A percentile compares a stretch with the other conserved stretches of the same genome.
phyloP scores from a whole-genome alignment of 1,284 basidiomycete genomes.

The Puccinia coronata region DNA sequence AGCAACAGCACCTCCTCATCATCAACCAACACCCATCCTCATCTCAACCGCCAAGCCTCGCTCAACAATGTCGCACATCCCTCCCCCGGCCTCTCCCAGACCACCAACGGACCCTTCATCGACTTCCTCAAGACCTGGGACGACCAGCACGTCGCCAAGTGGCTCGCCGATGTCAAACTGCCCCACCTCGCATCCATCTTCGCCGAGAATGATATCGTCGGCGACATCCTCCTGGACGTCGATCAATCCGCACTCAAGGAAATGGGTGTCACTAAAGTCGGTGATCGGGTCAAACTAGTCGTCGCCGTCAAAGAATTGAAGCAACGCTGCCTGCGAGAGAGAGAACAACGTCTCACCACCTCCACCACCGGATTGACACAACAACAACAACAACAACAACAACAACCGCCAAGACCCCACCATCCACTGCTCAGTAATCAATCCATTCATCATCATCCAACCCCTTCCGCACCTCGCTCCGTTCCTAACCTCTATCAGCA shows the following conservation, averaged over 20 bases:
- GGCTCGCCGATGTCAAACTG: slow-evolving; percentile 64
- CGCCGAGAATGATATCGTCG: slow-evolving; percentile 79
- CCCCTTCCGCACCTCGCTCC: slow-evolving; percentile 42
- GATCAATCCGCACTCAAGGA: slow-evolving; percentile 82
- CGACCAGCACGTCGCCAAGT: slow-evolving; percentile 46
- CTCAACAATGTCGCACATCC: background rate
- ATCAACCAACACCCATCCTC: background rate
- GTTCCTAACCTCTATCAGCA: slow-evolving; percentile 54
- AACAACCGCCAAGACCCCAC: slow-evolving; percentile 37
- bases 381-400: slow-evolving; percentile 24
- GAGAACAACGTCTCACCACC: slow-evolving; percentile 31
- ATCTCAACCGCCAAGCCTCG: slow-evolving; percentile 17
- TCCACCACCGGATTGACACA: slow-evolving; percentile 51
- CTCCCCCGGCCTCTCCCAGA: slow-evolving; percentile 14
- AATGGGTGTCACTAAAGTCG: slow-evolving; percentile 81
- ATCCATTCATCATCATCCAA: slow-evolving; percentile 14
- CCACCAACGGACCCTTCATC: slow-evolving; percentile 22
- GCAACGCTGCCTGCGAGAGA: slow-evolving; percentile 61
- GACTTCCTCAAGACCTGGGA: slow-evolving; percentile 40
- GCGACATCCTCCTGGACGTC: slow-evolving; percentile 81
- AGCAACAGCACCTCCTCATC: background rate
- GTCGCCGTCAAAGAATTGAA: slow-evolving; percentile 78
- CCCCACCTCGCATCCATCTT: slow-evolving; percentile 71
- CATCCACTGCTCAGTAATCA: slow-evolving; percentile 21
- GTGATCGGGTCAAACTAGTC: slow-evolving; percentile 80